These are phyloP conservation scores for Collybiopsis luxurians DNA, from an alignment of 768 basidiomycete species.

Conservation along the genomic window DNA sequence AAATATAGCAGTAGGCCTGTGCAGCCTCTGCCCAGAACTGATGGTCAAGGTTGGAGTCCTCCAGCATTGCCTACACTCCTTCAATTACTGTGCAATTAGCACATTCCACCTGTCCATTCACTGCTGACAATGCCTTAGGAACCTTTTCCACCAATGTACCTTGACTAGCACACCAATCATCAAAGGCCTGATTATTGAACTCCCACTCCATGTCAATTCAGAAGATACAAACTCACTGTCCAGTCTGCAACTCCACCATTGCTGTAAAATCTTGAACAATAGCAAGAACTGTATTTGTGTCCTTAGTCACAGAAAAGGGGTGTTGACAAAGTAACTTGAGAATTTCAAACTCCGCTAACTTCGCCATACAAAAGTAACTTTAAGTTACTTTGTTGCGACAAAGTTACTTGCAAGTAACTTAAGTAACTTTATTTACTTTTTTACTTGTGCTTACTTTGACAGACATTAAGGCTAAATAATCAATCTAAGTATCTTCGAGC, in stretches of 20 bases:
- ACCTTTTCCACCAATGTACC: not conserved
- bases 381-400: too few relatives aligned
- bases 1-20: not conserved
- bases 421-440: too few relatives aligned
- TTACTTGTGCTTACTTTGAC: too few relatives aligned
- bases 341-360: too few relatives aligned
- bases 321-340: too few relatives aligned
- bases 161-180: not conserved
- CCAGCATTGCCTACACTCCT: not conserved
- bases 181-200: not conserved
- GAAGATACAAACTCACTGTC: not conserved
- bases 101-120: not conserved
- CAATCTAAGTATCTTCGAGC: too few relatives aligned
- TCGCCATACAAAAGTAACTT: too few relatives aligned
- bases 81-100: not conserved
- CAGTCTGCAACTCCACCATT: not conserved
- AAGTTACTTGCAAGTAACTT: too few relatives aligned
- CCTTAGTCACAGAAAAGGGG: too few relatives aligned
- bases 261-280: not conserved
- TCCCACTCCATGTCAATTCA: not conserved
- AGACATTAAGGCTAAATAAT: too few relatives aligned
- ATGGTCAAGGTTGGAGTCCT: not conserved
- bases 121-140: not conserved
- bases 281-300: not conserved
- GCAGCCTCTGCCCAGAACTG: not conserved